Conservation (phyloP, 108 stramenopile species). For the Fistulifera solaris region DNA sequence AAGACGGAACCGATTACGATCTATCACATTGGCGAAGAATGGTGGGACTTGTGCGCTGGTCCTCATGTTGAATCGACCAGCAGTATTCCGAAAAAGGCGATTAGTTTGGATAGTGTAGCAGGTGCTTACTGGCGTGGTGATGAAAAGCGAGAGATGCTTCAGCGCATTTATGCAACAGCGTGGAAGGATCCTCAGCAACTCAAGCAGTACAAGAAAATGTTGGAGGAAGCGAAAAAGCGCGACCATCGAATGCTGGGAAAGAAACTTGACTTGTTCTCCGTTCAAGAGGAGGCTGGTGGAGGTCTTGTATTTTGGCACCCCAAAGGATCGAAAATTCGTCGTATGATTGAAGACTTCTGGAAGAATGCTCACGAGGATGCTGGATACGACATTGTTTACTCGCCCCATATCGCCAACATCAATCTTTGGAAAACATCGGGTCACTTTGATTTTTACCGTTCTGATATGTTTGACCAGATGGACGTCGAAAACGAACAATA, state of each 20-base stretch:
- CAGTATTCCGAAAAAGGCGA: constrained; percentile 74
- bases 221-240: constrained; percentile 94
- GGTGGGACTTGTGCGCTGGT: constrained; percentile 99
- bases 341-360: constrained; percentile 93
- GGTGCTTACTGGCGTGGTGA: constrained; percentile 99
- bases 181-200: constrained; percentile 86
- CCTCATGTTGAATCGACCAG: constrained; percentile 91
- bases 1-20: constrained; percentile 92
- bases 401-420: constrained; percentile 97
- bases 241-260: constrained; percentile 96
- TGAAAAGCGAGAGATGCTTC: constrained; percentile 89
- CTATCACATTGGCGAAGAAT: constrained; percentile 91
- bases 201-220: constrained; percentile 74
- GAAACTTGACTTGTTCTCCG: constrained; percentile 91
- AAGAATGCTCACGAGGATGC: constrained; percentile 63
- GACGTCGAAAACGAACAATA: constrained; percentile 92
- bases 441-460: constrained; percentile 93
- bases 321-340: constrained; percentile 86
- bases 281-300: constrained; percentile 88
- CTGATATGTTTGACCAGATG: constrained; percentile 99
- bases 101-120: constrained; percentile 80
- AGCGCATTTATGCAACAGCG: constrained; percentile 93
- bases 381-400: constrained; percentile 93
- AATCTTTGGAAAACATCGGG: constrained; percentile 98
- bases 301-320: constrained; percentile 81